phyloP scores from a whole-genome alignment of 495 filamentous ascomycete genomes.

The Aspergillus sclerotioniger region DNA sequence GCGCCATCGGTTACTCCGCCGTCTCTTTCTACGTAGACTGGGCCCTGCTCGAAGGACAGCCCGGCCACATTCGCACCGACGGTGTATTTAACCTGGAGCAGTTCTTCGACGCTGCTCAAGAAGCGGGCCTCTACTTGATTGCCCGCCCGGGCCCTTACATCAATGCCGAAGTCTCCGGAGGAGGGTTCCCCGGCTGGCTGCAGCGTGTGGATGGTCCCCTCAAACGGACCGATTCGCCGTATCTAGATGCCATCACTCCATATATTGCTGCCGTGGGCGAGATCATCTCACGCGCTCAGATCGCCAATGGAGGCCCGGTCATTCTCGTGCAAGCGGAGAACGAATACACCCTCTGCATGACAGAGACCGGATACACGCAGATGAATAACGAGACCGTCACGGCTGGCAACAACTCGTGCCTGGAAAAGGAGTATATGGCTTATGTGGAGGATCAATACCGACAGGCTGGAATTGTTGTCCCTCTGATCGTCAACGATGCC shows the following conservation, averaged over 20 bases:
- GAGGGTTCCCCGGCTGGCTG: constrained; percentile 59
- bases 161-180: constrained; percentile 60
- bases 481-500: constrained; percentile 51
- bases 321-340: constrained; percentile 54
- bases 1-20: constrained; percentile 65
- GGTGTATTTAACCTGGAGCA: constrained; percentile 61
- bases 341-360: constrained; percentile 26
- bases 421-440: constrained; percentile 16
- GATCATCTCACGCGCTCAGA: constrained; percentile 48
- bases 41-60: constrained; percentile 67
- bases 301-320: constrained; percentile 52
- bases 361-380: background rate
- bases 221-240: constrained; percentile 45
- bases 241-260: constrained; percentile 26
- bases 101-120: constrained; percentile 62
- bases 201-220: constrained; percentile 55
- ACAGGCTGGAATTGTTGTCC: constrained; percentile 50
- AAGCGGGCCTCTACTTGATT: constrained; percentile 67
- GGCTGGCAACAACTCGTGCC: constrained; percentile 18
- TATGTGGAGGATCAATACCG: constrained; percentile 1
- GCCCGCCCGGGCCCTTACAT: constrained; percentile 63
- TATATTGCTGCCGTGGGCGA: constrained; percentile 33
- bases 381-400: background rate
- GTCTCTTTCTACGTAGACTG: constrained; percentile 71
- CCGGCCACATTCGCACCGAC: constrained; percentile 58